Evolutionary conservation across 2,329 filamentous ascomycete species (phyloP).

Genomic region (Sporothrix dimorphospora): DNA sequence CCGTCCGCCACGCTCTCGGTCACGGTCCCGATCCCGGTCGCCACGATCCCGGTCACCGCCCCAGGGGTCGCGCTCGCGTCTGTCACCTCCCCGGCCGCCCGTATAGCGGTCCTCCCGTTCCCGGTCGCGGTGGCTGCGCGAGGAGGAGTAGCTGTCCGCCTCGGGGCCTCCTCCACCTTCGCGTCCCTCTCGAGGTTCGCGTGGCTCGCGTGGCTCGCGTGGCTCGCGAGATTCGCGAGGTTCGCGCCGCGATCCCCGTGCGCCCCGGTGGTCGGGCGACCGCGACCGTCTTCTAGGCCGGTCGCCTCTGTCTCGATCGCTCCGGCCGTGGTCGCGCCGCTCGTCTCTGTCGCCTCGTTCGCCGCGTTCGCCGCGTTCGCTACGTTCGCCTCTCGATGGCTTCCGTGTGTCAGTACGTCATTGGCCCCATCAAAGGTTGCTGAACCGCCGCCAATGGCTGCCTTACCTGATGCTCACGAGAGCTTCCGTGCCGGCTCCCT

Average conservation of each 20-base stretch:
- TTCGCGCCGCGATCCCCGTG: conserved; percentile 69
- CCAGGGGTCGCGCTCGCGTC: conserved; percentile 55
- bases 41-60: conserved; percentile 47
- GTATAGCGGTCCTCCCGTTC: conserved; percentile 93
- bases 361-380: conserved; percentile 51
- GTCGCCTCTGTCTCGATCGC: conserved; percentile 60
- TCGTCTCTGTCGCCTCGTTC: conserved; percentile 48
- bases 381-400: conserved; percentile 43
- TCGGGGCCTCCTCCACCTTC: conserved; percentile 41
- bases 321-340: conserved; percentile 49
- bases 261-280: conserved; percentile 75
- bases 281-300: conserved; percentile 65
- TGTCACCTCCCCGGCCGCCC: conserved; percentile 56
- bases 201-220: background rate
- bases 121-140: conserved; percentile 86
- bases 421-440: background rate
- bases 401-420: conserved; percentile 34
- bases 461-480: conserved; percentile 58
- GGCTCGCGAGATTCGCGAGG: conserved; percentile 50
- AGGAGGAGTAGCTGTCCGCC: conserved; percentile 84
- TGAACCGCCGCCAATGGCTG: too few relatives aligned
- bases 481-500: conserved; percentile 56
- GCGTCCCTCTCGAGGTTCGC: conserved; percentile 40
- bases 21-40: conserved; percentile 53
- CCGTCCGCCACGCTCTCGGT: conserved; percentile 50